Conservation (phyloP, 345 rosid species). For the Clausena lansium region DNA sequence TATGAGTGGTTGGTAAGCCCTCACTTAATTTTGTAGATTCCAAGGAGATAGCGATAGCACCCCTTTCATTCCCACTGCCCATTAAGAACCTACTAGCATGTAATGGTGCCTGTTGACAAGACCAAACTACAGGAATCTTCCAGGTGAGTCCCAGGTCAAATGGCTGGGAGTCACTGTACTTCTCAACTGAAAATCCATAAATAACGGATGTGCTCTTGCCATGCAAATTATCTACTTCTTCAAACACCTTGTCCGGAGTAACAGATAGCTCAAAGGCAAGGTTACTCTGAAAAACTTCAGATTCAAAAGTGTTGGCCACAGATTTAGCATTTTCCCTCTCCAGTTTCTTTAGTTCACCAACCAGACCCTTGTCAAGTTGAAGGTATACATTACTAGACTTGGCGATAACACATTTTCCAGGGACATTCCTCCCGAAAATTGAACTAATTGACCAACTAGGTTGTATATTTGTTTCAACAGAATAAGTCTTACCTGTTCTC, state of each 20-base stretch:
- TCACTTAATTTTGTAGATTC: constrained; percentile 47
- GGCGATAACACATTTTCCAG: constrained; percentile 75
- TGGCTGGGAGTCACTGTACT: constrained; percentile 49
- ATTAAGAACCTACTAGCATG: constrained; percentile 80
- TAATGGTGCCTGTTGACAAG: constrained; percentile 65
- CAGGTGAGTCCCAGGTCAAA: constrained; percentile 73
- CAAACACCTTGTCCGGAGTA: constrained; percentile 57
- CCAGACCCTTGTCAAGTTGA: constrained; percentile 61
- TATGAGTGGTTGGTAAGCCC: constrained; percentile 23
- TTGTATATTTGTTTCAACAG: constrained; percentile 42
- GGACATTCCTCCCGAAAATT: constrained; percentile 69
- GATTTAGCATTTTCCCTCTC: constrained; percentile 32
- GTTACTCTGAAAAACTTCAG: constrained; percentile 32
- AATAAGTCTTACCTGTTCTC: constrained; percentile 16
- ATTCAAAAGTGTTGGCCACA: constrained; percentile 17
- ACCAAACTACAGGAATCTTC: constrained; percentile 76
- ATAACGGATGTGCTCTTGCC: constrained; percentile 39
- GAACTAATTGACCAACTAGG: constrained; percentile 88
- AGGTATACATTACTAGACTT: constrained; percentile 68
- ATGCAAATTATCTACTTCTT: constrained; percentile 39
- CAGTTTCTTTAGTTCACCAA: constrained; percentile 30
- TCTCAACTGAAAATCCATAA: constrained; percentile 56
- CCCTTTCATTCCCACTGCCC: constrained; percentile 99
- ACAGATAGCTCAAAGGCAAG: constrained; percentile 52
- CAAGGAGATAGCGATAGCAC: constrained; percentile 86